Conservation (phyloP, 768 basidiomycete genomes). For the Ramaria rubella region DNA sequence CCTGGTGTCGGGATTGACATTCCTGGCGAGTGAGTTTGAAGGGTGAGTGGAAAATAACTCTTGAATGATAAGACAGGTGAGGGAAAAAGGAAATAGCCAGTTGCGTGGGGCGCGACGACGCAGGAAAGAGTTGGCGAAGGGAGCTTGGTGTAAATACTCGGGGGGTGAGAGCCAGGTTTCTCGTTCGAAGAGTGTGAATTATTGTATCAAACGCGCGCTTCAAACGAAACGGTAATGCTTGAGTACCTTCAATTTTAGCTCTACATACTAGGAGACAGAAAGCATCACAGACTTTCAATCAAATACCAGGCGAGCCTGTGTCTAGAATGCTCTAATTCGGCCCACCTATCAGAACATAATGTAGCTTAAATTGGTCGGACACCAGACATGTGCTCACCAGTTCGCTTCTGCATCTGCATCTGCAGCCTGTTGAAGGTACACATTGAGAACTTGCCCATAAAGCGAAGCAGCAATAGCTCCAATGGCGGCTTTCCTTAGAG, state of each 20-base stretch:
- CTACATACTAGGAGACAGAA: slow-evolving; percentile 20
- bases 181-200: slow-evolving; percentile 35
- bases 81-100: slow-evolving; percentile 61
- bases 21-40: slow-evolving; percentile 61
- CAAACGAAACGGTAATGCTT: slow-evolving; percentile 23
- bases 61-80: slow-evolving; percentile 39
- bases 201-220: slow-evolving; percentile 22
- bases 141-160: slow-evolving; percentile 43
- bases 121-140: slow-evolving; percentile 42
- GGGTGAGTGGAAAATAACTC: slow-evolving; percentile 40
- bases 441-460: slow-evolving; percentile 61
- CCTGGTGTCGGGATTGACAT: slow-evolving; percentile 50
- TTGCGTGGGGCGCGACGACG: slow-evolving; percentile 37
- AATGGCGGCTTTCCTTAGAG: not conserved
- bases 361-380: slow-evolving; percentile 35
- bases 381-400: slow-evolving; percentile 86
- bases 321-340: not conserved
- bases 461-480: slow-evolving; percentile 21
- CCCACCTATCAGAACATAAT: not conserved
- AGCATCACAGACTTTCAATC: slow-evolving; percentile 16
- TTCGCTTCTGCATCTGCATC: slow-evolving; percentile 69
- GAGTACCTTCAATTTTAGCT: slow-evolving; percentile 21
- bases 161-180: slow-evolving; percentile 39
- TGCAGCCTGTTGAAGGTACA: slow-evolving; percentile 59
- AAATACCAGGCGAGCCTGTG: slow-evolving; percentile 9